Conservation (phyloP, 129 eudicot genomes). For the Rutidosis leptorrhynchoides region DNA sequence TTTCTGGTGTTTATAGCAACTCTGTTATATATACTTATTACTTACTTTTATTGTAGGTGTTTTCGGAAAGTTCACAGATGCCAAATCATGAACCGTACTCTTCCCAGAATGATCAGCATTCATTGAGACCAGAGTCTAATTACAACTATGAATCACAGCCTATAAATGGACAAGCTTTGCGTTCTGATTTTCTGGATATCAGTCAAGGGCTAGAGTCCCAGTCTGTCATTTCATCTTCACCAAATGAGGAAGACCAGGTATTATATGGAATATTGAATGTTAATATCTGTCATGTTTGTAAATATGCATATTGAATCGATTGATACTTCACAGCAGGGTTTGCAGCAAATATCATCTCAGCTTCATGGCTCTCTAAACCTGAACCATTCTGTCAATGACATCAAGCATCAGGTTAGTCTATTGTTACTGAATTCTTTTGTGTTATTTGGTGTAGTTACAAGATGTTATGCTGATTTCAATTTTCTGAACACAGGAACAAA, state of each 20-base stretch:
- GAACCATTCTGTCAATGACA: slow-evolving; percentile 43
- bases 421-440: neutral
- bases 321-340: slow-evolving; percentile 46
- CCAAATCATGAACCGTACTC: slow-evolving; percentile 47
- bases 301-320: slow-evolving; percentile 23
- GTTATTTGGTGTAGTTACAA: neutral
- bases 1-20: neutral
- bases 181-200: slow-evolving; percentile 40
- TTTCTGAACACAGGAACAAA: slow-evolving; percentile 40
- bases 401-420: slow-evolving; percentile 47
- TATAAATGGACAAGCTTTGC: slow-evolving; percentile 57
- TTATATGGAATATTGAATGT: no score
- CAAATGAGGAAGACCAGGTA: slow-evolving; percentile 60
- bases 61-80: slow-evolving; percentile 49
- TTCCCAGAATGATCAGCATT: slow-evolving; percentile 51
- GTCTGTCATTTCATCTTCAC: slow-evolving; percentile 36
- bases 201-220: slow-evolving; percentile 50
- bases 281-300: neutral
- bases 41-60: slow-evolving; percentile 41
- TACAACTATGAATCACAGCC: slow-evolving; percentile 60
- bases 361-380: slow-evolving; percentile 63
- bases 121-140: slow-evolving; percentile 44
- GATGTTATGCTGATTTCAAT: slow-evolving; percentile 21
- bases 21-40: slow-evolving; percentile 15
- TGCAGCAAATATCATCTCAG: slow-evolving; percentile 83